Base-by-base conservation (phyloP, 2,329 filamentous ascomycete species). In the Tolypocladium sp. region DNA sequence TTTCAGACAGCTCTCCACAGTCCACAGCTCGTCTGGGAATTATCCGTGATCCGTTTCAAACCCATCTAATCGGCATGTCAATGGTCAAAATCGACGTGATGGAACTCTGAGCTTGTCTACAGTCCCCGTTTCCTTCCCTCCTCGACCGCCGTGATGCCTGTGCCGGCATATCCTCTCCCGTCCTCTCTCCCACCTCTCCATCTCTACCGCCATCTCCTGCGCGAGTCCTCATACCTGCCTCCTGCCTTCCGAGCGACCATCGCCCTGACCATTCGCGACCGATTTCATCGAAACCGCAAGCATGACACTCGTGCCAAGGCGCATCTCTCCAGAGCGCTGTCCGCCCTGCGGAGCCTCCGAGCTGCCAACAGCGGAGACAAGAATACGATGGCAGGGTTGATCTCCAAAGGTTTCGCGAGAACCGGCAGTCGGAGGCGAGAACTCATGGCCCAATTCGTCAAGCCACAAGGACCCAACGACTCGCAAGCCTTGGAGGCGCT, bases 161-260 rank as follows among this genome's bases (percentile, higher is more conserved):
- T 60, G 15, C 70, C 71, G 10, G 58, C 65, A 33, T 60, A 64
- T 35, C 59, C 63, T 7, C 62, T 71, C 3, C 67, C 70, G 40
- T 17, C 58, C 8, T 61, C 60, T 42, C 66, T 71, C 20, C 59
- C 65, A 12, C 65, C 69, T 41, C 60, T 68, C n/a, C 66, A 71
- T 64, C 70, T 84, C 54, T 87, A 85, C 69, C 79, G 85, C 59
- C 77, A 82, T 60, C 73, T 87, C 27, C 80, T 87, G 41, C 82
- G 85, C 60, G 83, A 86, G 72, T 74, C 77, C 44, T 79, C 81
- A 35, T 88, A 88, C 66, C 79, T 87, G 2, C 83, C 83, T 1
- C 75, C 75, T 2, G 70, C 79, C 44, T 81, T 80, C 60, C 78
- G 77, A 44, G 68, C 72, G 2, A 77, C 74, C 58, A 71, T 82